Evolutionary conservation across 495 filamentous ascomycete genomes (phyloP).

Genomic region (Chaetomium fimeti): DNA sequence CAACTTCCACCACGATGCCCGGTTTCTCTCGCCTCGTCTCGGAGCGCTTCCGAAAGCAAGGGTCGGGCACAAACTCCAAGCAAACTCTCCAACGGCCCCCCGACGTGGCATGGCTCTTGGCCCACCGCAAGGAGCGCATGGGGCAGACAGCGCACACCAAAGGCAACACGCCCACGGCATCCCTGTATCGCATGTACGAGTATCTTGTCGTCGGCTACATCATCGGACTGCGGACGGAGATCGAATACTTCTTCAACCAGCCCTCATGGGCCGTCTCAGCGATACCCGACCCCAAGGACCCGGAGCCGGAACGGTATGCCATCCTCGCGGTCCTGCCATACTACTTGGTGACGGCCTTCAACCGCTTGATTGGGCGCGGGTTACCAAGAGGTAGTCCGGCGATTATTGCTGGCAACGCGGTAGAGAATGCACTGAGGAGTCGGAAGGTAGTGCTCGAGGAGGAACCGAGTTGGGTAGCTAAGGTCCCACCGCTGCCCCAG

Average conservation of each 20-base stretch:
- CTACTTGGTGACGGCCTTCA: slow-evolving; percentile 5
- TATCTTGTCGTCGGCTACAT: slow-evolving; percentile 3
- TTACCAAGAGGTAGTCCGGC: slow-evolving; percentile 8
- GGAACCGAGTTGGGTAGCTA: slow-evolving; percentile 13
- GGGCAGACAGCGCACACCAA: background rate
- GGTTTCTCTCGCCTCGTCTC: background rate
- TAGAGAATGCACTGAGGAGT: slow-evolving; percentile 1
- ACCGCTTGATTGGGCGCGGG: slow-evolving; percentile 6
- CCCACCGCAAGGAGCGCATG: slow-evolving; percentile 2
- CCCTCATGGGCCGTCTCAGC: slow-evolving; percentile 8
- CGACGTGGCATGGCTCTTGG: slow-evolving; percentile 3
- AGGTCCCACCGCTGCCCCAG: slow-evolving; percentile 10
- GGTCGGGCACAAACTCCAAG: background rate
- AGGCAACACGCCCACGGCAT: background rate
- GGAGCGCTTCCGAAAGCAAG: background rate
- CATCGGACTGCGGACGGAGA: slow-evolving; percentile 14
- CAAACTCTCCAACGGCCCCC: background rate
- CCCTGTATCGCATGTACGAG: slow-evolving; percentile 16
- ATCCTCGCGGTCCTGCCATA: slow-evolving; percentile 9
- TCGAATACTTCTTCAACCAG: slow-evolving; percentile 11
- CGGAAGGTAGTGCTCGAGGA: slow-evolving; percentile 7
- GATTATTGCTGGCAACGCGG: background rate
- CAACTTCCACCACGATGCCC: background rate
- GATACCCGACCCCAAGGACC: slow-evolving; percentile 6
- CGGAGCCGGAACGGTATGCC: slow-evolving; percentile 7